Conservation (phyloP, 2,329 filamentous ascomycete genomes). For the Colletotrichum neosansevieriae region DNA sequence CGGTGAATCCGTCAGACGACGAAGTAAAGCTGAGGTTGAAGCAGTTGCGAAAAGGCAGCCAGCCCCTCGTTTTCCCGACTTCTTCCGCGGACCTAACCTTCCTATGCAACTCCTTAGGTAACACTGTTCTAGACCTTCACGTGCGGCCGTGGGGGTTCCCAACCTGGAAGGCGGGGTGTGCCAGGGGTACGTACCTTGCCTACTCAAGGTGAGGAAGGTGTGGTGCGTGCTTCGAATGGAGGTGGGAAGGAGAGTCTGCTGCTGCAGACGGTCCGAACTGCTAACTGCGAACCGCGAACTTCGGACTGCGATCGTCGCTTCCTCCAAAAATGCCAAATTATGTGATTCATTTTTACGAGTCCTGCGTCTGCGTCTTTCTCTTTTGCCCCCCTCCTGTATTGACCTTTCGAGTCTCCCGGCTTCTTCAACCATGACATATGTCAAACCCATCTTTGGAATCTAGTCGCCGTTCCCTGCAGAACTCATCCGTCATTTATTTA, state of each 20-base stretch:
- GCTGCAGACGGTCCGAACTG: not conserved
- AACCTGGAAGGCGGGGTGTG: slow-evolving; percentile 8
- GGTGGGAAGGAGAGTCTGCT: not conserved
- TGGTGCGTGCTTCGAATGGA: not conserved
- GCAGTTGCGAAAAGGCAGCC: not conserved
- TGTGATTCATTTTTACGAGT: not conserved
- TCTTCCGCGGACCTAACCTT: not conserved
- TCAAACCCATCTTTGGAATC: not conserved
- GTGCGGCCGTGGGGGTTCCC: slow-evolving; percentile 13
- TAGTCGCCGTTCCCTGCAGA: not conserved
- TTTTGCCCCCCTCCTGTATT: not conserved
- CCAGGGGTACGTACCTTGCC: not conserved
- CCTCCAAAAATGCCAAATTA: not conserved
- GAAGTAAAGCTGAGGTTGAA: not conserved
- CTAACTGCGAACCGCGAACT: not conserved
- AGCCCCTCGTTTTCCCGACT: not conserved
- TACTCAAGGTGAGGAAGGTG: not conserved
- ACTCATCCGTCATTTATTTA: not conserved
- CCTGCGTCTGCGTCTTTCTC: not conserved
- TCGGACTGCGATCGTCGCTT: not conserved
- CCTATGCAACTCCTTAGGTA: slow-evolving; percentile 13
- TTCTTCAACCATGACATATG: not conserved
- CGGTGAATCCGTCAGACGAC: not conserved
- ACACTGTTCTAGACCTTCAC: slow-evolving; percentile 12
- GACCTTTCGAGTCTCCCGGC: not conserved